A percentile compares a stretch with the other conserved stretches of the same genome.
Conservation (phyloP, 208 protist species). For the Eutreptiella sp. region DNA sequence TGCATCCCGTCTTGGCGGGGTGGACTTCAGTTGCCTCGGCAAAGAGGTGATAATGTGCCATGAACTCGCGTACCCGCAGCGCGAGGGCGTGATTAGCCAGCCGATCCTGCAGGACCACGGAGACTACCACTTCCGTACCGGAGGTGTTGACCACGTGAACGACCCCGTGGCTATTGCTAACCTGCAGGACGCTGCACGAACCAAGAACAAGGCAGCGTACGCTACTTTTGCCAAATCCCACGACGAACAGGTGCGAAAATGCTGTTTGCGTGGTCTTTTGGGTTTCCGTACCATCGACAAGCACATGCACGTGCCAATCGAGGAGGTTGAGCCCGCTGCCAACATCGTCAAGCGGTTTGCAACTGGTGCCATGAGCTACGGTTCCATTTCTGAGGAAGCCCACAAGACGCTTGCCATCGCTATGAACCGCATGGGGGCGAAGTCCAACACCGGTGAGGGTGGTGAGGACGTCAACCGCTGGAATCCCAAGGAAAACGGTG, state of each 20-base stretch:
- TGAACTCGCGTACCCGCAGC: constrained; percentile 16
- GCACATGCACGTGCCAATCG: constrained; percentile 18
- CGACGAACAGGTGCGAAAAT: constrained; percentile 28
- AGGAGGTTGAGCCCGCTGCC: constrained; percentile 50
- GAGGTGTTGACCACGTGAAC: constrained; percentile 48
- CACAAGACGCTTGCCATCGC: constrained; percentile 62
- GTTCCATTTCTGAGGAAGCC: constrained; percentile 56
- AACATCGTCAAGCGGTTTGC: constrained; percentile 60
- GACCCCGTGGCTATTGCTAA: constrained; percentile 39
- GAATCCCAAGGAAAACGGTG: constrained; percentile 37
- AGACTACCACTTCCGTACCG: constrained; percentile 47
- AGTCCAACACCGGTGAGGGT: constrained; percentile 69
- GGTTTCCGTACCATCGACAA: constrained; percentile 34
- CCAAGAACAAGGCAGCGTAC: constrained; percentile 45
- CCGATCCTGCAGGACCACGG: constrained; percentile 37
- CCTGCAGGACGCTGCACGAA: constrained; percentile 44
- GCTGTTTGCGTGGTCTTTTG: constrained; percentile 44
- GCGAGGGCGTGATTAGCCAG: not conserved
- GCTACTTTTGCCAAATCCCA: constrained; percentile 27
- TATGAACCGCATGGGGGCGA: constrained; percentile 64
- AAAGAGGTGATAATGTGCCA: constrained; percentile 29
- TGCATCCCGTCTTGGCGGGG: constrained; percentile 50
- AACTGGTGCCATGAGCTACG: constrained; percentile 73
- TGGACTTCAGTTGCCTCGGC: constrained; percentile 36
- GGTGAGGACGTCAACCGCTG: constrained; percentile 46